These are phyloP conservation scores for Lepidium aucheri DNA, from an alignment of 345 rosid species.

Conservation along the genomic window DNA sequence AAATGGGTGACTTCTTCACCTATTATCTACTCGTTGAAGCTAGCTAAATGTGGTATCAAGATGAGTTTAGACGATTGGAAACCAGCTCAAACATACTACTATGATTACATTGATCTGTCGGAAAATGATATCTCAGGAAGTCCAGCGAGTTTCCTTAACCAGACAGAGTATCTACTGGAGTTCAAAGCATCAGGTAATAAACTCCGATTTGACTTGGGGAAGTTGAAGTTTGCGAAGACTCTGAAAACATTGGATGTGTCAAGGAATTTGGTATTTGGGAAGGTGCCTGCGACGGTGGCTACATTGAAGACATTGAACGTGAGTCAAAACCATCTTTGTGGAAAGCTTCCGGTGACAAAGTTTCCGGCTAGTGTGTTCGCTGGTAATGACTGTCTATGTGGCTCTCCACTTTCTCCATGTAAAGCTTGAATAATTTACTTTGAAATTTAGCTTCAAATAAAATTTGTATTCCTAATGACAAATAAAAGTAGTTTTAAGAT, in stretches of 20 bases:
- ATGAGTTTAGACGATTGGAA: slow-evolving; percentile 46
- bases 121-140: slow-evolving; percentile 58
- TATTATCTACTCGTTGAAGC: slow-evolving; percentile 60
- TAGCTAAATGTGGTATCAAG: slow-evolving; percentile 65
- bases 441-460: neutral
- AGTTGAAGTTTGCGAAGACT: slow-evolving; percentile 31
- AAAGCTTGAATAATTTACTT: slow-evolving; percentile 3
- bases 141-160: slow-evolving; percentile 43
- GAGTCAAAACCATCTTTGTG: slow-evolving; percentile 60
- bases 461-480: neutral
- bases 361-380: slow-evolving; percentile 45
- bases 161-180: slow-evolving; percentile 46
- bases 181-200: slow-evolving; percentile 47
- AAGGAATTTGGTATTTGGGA: slow-evolving; percentile 48
- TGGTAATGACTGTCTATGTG: slow-evolving; percentile 51
- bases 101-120: slow-evolving; percentile 65
- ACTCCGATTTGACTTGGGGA: slow-evolving; percentile 46
- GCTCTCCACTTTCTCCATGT: slow-evolving; percentile 48
- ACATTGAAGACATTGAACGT: slow-evolving; percentile 40
- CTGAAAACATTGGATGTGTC: slow-evolving; percentile 50
- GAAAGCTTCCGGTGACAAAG: slow-evolving; percentile 49
- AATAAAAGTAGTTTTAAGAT: neutral
- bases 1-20: slow-evolving; percentile 69
- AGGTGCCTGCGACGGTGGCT: slow-evolving; percentile 40
- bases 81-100: slow-evolving; percentile 58